A percentile compares a stretch with the other conserved stretches of the same genome.
Evolutionary conservation across 2,329 filamentous ascomycete genomes (phyloP).

Genomic region (Westerdykella sp.): DNA sequence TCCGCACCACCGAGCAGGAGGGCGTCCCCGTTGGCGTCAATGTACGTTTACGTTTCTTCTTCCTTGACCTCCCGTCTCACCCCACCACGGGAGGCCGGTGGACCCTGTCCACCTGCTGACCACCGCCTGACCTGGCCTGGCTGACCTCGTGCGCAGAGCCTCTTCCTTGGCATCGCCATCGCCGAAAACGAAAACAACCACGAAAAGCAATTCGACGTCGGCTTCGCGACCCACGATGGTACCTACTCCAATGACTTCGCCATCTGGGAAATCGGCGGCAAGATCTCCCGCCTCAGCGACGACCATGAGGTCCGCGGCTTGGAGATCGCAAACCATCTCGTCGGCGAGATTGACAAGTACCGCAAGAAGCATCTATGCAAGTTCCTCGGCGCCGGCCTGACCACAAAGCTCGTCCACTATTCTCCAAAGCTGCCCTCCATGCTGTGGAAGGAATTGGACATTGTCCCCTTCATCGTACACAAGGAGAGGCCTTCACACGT

Average conservation of each 20-base stretch:
- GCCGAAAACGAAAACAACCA: constrained; percentile 46
- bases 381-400: constrained; percentile 68
- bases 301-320: constrained; percentile 11
- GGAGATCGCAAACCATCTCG: constrained; percentile 52
- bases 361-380: constrained; percentile 63
- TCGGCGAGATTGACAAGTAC: constrained; percentile 53
- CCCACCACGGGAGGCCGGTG: too few relatives aligned
- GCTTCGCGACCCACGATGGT: constrained; percentile 63
- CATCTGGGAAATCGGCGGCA: constrained; percentile 30
- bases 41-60: constrained; percentile 5
- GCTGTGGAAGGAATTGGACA: constrained; percentile 70
- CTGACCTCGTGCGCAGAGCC: constrained; percentile 17
- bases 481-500: constrained; percentile 6
- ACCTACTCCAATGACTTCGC: constrained; percentile 70
- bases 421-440: constrained; percentile 62
- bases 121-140: background rate
- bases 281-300: constrained; percentile 7
- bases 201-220: constrained; percentile 39
- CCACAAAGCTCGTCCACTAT: constrained; percentile 51
- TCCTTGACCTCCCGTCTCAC: background rate
- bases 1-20: constrained; percentile 12
- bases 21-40: constrained; percentile 11
- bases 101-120: too few relatives aligned
- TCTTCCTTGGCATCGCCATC: constrained; percentile 59
- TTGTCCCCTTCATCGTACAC: constrained; percentile 61